Conservation (phyloP, 495 filamentous ascomycete genomes). For the Eremomyces bilateralis region DNA sequence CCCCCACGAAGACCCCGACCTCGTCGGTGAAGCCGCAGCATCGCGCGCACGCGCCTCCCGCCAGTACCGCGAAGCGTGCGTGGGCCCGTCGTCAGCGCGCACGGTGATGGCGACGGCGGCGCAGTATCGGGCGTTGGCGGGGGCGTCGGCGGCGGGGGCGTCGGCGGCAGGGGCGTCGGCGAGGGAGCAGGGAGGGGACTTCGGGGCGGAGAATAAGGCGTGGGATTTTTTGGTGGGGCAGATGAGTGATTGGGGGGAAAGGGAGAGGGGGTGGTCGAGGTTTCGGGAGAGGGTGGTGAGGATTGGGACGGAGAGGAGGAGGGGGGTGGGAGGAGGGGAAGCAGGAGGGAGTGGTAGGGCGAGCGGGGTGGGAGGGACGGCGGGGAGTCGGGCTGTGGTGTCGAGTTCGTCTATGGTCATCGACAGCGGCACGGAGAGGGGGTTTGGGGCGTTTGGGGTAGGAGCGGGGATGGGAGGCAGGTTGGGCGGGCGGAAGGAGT, state of each 20-base stretch:
- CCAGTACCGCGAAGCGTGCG: conserved; percentile 15
- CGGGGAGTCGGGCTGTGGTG: neutral
- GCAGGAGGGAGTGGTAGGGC: neutral
- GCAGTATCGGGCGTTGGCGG: too few relatives aligned
- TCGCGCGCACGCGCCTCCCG: conserved; percentile 5
- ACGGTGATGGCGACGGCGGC: too few relatives aligned
- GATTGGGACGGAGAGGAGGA: neutral
- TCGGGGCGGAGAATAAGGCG: conserved; percentile 9
- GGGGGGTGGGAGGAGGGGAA: conserved; percentile 8
- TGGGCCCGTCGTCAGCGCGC: too few relatives aligned
- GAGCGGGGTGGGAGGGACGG: neutral
- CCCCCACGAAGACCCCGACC: conserved; percentile 14
- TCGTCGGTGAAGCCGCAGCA: conserved; percentile 15
- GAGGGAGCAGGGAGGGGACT: too few relatives aligned
- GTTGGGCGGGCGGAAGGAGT: too few relatives aligned
- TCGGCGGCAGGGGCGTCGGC: too few relatives aligned
- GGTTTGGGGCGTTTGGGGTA: too few relatives aligned
- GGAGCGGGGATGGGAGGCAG: too few relatives aligned
- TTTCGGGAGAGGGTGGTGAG: neutral
- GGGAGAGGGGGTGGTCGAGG: conserved; percentile 10
- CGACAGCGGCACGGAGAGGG: too few relatives aligned
- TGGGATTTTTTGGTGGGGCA: conserved; percentile 19
- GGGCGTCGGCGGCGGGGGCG: too few relatives aligned
- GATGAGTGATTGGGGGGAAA: conserved; percentile 17
- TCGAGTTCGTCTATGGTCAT: too few relatives aligned